Evolutionary conservation across 2,329 filamentous ascomycete species (phyloP).

Genomic region (Fusarium algeriense): DNA sequence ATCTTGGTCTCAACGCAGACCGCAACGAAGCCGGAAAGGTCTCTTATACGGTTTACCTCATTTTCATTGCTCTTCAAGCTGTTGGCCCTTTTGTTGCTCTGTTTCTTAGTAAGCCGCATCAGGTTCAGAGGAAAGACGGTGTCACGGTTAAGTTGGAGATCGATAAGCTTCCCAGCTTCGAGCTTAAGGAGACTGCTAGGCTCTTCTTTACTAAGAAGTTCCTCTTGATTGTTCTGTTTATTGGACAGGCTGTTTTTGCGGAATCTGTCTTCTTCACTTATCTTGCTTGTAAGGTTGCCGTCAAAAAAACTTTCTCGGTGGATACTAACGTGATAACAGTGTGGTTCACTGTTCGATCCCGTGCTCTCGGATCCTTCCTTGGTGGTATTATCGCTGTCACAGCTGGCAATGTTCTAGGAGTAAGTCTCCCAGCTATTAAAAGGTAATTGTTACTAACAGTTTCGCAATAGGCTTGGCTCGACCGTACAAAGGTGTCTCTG

Average conservation of each 20-base stretch:
- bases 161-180: conserved; percentile 65
- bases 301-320: too few relatives aligned
- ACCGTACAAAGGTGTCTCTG: conserved; percentile 66
- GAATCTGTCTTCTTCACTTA: conserved; percentile 82
- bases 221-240: conserved; percentile 73
- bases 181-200: conserved; percentile 69
- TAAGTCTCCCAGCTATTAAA: conserved; percentile 50
- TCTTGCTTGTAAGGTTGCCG: conserved; percentile 50
- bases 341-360: conserved; percentile 77
- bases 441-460: not conserved
- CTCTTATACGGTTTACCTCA: conserved; percentile 74
- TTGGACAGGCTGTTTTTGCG: conserved; percentile 77
- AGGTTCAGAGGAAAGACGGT: conserved; percentile 75
- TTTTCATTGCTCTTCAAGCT: conserved; percentile 79
- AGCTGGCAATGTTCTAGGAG: conserved; percentile 74
- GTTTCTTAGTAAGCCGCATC: conserved; percentile 69
- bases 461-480: conserved; percentile 63
- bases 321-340: conserved; percentile 50
- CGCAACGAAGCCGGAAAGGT: conserved; percentile 71
- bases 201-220: conserved; percentile 73
- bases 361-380: conserved; percentile 78
- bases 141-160: conserved; percentile 71
- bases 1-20: conserved; percentile 73
- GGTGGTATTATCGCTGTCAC: conserved; percentile 75
- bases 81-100: conserved; percentile 73